Evolutionary conservation across 2,329 filamentous ascomycete genomes (phyloP).

Genomic region (Phaeosphaeriaceae sp.): DNA sequence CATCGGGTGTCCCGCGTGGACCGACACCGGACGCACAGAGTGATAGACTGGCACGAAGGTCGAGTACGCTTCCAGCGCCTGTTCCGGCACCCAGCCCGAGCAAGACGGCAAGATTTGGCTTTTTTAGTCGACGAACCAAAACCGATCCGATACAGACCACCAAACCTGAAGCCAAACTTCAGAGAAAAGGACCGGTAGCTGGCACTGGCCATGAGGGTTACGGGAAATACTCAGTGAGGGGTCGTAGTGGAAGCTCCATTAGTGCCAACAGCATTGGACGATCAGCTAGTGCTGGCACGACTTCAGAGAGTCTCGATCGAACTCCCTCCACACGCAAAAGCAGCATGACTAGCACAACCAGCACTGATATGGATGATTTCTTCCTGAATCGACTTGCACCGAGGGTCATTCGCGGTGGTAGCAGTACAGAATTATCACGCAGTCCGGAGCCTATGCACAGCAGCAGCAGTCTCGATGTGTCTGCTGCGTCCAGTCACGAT

Average conservation of each 20-base stretch:
- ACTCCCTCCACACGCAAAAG: constrained; percentile 51
- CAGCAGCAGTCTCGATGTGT: constrained; percentile 43
- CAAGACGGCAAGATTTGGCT: constrained; percentile 72
- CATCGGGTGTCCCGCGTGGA: constrained; percentile 38
- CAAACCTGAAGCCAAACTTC: constrained; percentile 63
- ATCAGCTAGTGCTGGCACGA: constrained; percentile 54
- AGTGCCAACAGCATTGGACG: constrained; percentile 57
- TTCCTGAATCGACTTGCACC: constrained; percentile 54
- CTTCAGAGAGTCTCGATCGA: constrained; percentile 42
- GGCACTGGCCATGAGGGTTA: constrained; percentile 96
- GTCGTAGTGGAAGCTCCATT: constrained; percentile 68
- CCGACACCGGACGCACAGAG: constrained; percentile 50
- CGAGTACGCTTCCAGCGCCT: constrained; percentile 50
- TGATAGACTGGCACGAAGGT: constrained; percentile 39
- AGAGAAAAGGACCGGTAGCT: constrained; percentile 78
- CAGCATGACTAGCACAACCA: constrained; percentile 52
- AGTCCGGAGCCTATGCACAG: constrained; percentile 48
- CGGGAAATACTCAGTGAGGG: constrained; percentile 69
- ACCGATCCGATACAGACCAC: constrained; percentile 61
- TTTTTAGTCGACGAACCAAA: constrained; percentile 79
- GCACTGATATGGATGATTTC: constrained; percentile 55
- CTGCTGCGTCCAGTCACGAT: constrained; percentile 15
- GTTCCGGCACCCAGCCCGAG: constrained; percentile 60
- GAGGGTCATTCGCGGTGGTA: constrained; percentile 54
- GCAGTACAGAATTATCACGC: constrained; percentile 43